Evolutionary conservation across 345 rosid genomes (phyloP).

Genomic region (Cardamine chenopodiifolia): DNA sequence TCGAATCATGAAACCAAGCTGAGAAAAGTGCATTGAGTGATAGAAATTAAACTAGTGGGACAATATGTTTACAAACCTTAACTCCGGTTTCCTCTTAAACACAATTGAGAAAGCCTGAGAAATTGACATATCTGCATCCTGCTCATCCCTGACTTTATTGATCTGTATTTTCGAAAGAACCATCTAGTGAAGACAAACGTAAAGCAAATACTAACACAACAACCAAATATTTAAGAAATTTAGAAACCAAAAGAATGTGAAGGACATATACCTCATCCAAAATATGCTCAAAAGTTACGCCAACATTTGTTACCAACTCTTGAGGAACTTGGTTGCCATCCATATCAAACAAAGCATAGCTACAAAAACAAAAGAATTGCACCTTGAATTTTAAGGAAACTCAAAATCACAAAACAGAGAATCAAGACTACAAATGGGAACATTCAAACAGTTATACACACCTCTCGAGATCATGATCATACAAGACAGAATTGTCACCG

Average conservation of each 20-base stretch:
- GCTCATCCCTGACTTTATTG: constrained; percentile 66
- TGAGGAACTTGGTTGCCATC: constrained; percentile 86
- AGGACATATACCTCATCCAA: constrained; percentile 64
- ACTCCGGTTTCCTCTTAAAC: constrained; percentile 72
- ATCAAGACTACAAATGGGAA: background rate
- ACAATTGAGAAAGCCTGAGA: constrained; percentile 67
- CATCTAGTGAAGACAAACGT: constrained; percentile 12
- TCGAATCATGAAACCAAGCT: constrained; percentile 24
- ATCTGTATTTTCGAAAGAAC: constrained; percentile 57
- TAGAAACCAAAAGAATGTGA: background rate
- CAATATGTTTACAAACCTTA: constrained; percentile 56
- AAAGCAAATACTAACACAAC: constrained; percentile 12
- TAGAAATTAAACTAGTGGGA: background rate
- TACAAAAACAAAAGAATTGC: constrained; percentile 35
- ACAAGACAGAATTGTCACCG: constrained; percentile 91
- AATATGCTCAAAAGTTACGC: constrained; percentile 73
- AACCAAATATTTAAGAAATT: background rate
- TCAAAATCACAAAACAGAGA: background rate
- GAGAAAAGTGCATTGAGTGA: background rate
- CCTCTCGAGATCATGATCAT: constrained; percentile 98
- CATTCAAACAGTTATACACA: constrained; percentile 11
- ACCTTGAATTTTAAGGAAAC: constrained; percentile 1
- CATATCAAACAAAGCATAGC: constrained; percentile 73
- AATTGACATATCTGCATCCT: constrained; percentile 75
- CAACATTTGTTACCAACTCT: constrained; percentile 73